Evolutionary conservation across 148 eudicot genomes (phyloP).

Genomic region (Camellia japonica): DNA sequence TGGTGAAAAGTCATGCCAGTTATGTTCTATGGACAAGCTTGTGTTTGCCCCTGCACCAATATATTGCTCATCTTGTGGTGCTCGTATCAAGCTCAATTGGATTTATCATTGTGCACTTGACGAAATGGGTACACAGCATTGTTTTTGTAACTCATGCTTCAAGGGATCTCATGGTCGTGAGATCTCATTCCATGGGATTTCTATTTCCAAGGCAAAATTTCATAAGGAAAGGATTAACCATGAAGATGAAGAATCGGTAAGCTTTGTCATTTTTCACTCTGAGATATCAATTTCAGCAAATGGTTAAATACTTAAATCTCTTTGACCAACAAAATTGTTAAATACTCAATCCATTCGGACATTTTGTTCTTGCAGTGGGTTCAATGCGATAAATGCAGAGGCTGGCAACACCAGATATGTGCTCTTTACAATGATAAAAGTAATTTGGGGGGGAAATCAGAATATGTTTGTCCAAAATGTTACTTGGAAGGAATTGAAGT

Average conservation of each 20-base stretch:
- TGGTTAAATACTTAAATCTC: background rate
- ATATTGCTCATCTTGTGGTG: slow-evolving; percentile 66
- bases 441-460: slow-evolving; percentile 57
- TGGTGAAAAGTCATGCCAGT: slow-evolving; percentile 59
- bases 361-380: slow-evolving; percentile 76
- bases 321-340: background rate
- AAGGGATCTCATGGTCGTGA: slow-evolving; percentile 40
- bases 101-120: slow-evolving; percentile 45
- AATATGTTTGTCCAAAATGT: slow-evolving; percentile 76
- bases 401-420: slow-evolving; percentile 95
- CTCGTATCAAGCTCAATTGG: slow-evolving; percentile 48
- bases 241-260: slow-evolving; percentile 68
- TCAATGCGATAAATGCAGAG: slow-evolving; percentile 78
- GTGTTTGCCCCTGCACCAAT: slow-evolving; percentile 57
- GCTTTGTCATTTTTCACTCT: slow-evolving; percentile 12
- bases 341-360: background rate
- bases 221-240: slow-evolving; percentile 46
- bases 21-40: slow-evolving; percentile 56
- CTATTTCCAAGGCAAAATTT: slow-evolving; percentile 52
- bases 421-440: slow-evolving; percentile 70
- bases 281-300: background rate
- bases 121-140: slow-evolving; percentile 42
- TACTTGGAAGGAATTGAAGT: slow-evolving; percentile 49
- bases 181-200: slow-evolving; percentile 40
- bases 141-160: slow-evolving; percentile 63